These are phyloP conservation scores for Monascus ruber DNA, from an alignment of 2,329 filamentous ascomycete species.

Conservation along the genomic window DNA sequence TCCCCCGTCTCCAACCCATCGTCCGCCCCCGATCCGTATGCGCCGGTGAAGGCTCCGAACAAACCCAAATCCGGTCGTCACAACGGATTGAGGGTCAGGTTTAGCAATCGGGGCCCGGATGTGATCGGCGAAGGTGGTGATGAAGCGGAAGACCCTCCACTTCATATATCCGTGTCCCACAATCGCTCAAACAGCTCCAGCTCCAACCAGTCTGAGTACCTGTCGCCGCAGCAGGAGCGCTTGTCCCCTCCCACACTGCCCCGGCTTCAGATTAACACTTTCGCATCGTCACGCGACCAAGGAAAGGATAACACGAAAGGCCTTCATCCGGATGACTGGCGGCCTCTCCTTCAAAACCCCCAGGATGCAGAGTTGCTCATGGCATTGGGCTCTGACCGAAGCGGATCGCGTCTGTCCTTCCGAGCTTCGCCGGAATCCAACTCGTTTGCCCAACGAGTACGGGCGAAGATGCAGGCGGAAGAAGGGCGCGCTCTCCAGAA, in stretches of 20 bases:
- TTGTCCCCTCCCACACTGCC: slow-evolving; percentile 11
- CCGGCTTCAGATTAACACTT: slow-evolving; percentile 17
- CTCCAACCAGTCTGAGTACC: slow-evolving; percentile 10
- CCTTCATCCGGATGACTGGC: slow-evolving; percentile 10
- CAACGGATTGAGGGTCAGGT: slow-evolving; percentile 64
- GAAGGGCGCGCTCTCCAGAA: slow-evolving; percentile 41
- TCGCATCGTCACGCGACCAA: slow-evolving; percentile 15
- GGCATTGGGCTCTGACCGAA: slow-evolving; percentile 16
- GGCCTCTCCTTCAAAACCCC: slow-evolving; percentile 19
- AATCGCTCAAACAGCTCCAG: slow-evolving; percentile 13
- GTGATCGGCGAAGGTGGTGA: slow-evolving; percentile 88
- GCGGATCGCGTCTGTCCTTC: slow-evolving; percentile 28
- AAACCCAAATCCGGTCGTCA: slow-evolving; percentile 32
- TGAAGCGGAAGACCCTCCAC: slow-evolving; percentile 60
- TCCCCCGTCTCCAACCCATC: slow-evolving; percentile 8
- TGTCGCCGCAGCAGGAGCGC: slow-evolving; percentile 5
- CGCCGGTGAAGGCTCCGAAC: slow-evolving; percentile 13
- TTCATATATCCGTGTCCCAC: slow-evolving; percentile 53
- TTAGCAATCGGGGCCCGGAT: slow-evolving; percentile 60
- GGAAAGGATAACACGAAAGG: slow-evolving; percentile 5
- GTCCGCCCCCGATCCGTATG: slow-evolving; percentile 6
- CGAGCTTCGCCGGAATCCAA: slow-evolving; percentile 28
- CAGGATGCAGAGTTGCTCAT: slow-evolving; percentile 29
- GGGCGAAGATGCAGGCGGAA: slow-evolving; percentile 42
- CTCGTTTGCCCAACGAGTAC: slow-evolving; percentile 37